Conservation (phyloP, 257 asterid species). For the Paulownia fortunei region DNA sequence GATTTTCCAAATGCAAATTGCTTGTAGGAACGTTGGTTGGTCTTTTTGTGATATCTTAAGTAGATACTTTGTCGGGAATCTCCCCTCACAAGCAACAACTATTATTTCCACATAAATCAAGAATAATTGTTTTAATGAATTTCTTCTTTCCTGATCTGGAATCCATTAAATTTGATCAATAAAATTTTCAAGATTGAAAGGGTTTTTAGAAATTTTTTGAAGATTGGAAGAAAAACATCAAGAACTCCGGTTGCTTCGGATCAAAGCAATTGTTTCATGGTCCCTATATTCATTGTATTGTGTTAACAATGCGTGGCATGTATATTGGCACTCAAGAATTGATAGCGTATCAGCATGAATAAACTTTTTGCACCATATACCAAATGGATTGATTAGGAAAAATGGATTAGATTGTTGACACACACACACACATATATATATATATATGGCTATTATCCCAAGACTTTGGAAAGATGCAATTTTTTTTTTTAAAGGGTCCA, state of each 20-base stretch:
- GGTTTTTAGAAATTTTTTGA: too few species aligned
- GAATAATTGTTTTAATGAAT: neutral
- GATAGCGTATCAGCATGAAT: neutral
- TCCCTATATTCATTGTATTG: too few species aligned
- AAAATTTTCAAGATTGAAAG: too few species aligned
- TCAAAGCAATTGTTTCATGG: too few species aligned
- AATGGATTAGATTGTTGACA: constrained; percentile 53
- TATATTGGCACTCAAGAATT: neutral
- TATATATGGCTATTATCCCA: constrained; percentile 35
- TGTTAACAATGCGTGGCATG: neutral
- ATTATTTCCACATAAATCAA: neutral
- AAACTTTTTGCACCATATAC: neutral
- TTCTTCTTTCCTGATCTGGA: too few species aligned
- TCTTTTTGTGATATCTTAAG: constrained; percentile 24
- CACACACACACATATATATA: too few species aligned
- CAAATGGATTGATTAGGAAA: neutral
- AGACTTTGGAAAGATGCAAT: constrained; percentile 15
- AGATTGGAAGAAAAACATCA: neutral
- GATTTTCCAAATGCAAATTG: constrained; percentile 39
- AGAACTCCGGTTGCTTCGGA: neutral
- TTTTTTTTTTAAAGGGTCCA: neutral
- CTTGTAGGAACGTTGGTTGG: constrained; percentile 9
- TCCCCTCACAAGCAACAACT: constrained; percentile 19
- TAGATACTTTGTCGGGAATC: constrained; percentile 38
- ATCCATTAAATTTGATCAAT: too few species aligned